A percentile compares a stretch with the other conserved stretches of the same genome.
Evolutionary conservation across 768 basidiomycete species (phyloP).

Genomic region (Paxillus ammoniavirescens): DNA sequence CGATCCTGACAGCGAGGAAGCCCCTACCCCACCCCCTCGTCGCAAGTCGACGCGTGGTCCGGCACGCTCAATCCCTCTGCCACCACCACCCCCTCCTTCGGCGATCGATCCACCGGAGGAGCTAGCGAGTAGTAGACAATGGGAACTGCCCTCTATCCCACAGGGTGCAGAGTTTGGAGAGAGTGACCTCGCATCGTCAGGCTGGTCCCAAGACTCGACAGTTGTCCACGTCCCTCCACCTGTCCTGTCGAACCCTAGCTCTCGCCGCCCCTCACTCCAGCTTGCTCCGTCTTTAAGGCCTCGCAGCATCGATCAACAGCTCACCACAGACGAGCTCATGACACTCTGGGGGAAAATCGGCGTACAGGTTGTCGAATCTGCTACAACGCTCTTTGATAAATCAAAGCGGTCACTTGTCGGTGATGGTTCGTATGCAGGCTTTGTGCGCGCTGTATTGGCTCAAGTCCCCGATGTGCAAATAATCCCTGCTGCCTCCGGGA

Average conservation of each 20-base stretch:
- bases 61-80: slow-evolving; percentile 24
- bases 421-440: slow-evolving; percentile 82
- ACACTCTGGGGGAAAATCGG: slow-evolving; percentile 73
- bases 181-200: slow-evolving; percentile 46
- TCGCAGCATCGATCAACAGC: slow-evolving; percentile 30
- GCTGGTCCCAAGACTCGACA: slow-evolving; percentile 63
- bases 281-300: slow-evolving; percentile 12
- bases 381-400: slow-evolving; percentile 64
- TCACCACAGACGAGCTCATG: slow-evolving; percentile 66
- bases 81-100: slow-evolving; percentile 40
- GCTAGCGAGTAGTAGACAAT: slow-evolving; percentile 46
- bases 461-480: slow-evolving; percentile 63
- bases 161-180: slow-evolving; percentile 53
- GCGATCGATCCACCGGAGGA: slow-evolving; percentile 31
- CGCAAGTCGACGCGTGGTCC: slow-evolving; percentile 31
- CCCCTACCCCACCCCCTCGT: slow-evolving; percentile 40
- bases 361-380: slow-evolving; percentile 68
- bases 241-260: slow-evolving; percentile 12
- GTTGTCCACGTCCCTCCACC: slow-evolving; percentile 29
- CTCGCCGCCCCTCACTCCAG: slow-evolving; percentile 10
- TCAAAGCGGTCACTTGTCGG: slow-evolving; percentile 79
- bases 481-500: slow-evolving; percentile 28
- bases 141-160: slow-evolving; percentile 66
- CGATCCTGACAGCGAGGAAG: slow-evolving; percentile 36
- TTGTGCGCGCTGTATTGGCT: slow-evolving; percentile 63